These are phyloP conservation scores for Dothistroma pini DNA, from an alignment of 2,329 filamentous ascomycete genomes.

Conservation along the genomic window DNA sequence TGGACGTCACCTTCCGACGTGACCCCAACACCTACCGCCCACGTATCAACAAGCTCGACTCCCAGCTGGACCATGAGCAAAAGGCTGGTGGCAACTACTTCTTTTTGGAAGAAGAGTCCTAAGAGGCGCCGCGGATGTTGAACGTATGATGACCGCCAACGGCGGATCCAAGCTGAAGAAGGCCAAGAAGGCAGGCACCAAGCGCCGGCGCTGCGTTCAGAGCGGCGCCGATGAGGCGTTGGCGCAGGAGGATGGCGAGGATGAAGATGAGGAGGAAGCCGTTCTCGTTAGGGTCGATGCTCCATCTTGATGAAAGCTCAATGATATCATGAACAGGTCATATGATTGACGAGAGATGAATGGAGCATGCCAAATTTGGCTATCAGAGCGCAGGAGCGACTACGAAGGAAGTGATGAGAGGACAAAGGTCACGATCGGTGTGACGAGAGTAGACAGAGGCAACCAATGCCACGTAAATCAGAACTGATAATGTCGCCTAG, in stretches of 20 bases:
- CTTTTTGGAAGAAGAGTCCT: slow-evolving; percentile 87
- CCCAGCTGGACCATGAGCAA: slow-evolving; percentile 96
- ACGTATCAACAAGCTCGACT: slow-evolving; percentile 96
- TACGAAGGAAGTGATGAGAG: too few relatives aligned
- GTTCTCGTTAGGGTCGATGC: slow-evolving; percentile 7
- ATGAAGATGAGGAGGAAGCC: slow-evolving; percentile 51
- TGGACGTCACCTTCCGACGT: slow-evolving; percentile 97
- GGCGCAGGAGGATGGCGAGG: slow-evolving; percentile 60
- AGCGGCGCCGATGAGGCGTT: slow-evolving; percentile 53
- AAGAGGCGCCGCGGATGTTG: slow-evolving; percentile 55
- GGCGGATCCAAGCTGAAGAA: slow-evolving; percentile 9
- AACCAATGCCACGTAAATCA: too few relatives aligned
- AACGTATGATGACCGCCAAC: slow-evolving; percentile 9
- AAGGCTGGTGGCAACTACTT: slow-evolving; percentile 94
- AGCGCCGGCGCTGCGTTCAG: slow-evolving; percentile 30
- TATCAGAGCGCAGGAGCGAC: slow-evolving; percentile 4
- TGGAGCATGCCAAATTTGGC: background rate
- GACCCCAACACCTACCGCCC: slow-evolving; percentile 95
- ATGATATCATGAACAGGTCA: slow-evolving; percentile 3
- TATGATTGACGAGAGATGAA: slow-evolving; percentile 2
- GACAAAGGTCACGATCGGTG: too few relatives aligned
- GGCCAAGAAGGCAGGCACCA: slow-evolving; percentile 25
- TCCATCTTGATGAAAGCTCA: slow-evolving; percentile 5
- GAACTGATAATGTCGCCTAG: too few relatives aligned
- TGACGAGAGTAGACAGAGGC: too few relatives aligned